phyloP scores from a whole-genome alignment of 1,284 basidiomycete genomes.

The Cryptococcus jaspeensis region DNA sequence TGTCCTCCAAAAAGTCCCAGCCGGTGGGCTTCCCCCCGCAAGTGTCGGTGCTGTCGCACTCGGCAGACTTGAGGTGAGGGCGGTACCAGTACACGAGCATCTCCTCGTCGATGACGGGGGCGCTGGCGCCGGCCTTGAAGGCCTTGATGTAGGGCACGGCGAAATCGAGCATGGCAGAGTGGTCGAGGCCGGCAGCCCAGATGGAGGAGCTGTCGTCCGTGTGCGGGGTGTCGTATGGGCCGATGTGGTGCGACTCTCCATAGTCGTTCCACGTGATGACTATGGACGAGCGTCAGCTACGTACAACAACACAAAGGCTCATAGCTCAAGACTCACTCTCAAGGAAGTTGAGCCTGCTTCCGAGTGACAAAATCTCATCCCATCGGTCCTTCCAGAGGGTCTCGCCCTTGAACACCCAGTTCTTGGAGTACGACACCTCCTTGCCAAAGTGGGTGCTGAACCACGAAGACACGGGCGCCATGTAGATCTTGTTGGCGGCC shows the following conservation, averaged over 20 bases:
- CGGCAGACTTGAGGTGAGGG: conserved; percentile 44
- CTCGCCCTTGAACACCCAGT: conserved; percentile 51
- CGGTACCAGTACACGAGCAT: conserved; percentile 49
- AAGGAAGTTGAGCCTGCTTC: conserved; percentile 36
- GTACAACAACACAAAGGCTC: too few relatives aligned
- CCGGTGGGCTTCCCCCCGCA: conserved; percentile 41
- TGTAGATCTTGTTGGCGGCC: conserved; percentile 37
- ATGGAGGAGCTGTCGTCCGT: conserved; percentile 45
- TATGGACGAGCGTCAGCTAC: not conserved
- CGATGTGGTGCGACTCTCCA: conserved; percentile 50
- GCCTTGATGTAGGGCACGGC: conserved; percentile 50
- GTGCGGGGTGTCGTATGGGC: conserved; percentile 37
- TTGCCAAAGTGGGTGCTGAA: conserved; percentile 51
- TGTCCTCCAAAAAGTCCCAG: conserved; percentile 38
- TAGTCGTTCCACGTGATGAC: conserved; percentile 53
- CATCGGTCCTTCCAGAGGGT: conserved; percentile 49
- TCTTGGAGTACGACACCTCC: conserved; percentile 48
- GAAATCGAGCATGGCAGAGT: conserved; percentile 47
- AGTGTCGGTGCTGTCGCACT: conserved; percentile 48
- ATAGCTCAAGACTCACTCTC: conserved; percentile 35
- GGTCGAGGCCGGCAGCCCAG: conserved; percentile 45
- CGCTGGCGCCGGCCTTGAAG: conserved; percentile 39
- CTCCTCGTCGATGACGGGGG: conserved; percentile 40
- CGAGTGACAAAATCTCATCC: conserved; percentile 44
- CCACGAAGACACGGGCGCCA: conserved; percentile 50